These are phyloP conservation scores for Cladosporium sp. DNA, from an alignment of 2,329 filamentous ascomycete species.

Conservation along the genomic window DNA sequence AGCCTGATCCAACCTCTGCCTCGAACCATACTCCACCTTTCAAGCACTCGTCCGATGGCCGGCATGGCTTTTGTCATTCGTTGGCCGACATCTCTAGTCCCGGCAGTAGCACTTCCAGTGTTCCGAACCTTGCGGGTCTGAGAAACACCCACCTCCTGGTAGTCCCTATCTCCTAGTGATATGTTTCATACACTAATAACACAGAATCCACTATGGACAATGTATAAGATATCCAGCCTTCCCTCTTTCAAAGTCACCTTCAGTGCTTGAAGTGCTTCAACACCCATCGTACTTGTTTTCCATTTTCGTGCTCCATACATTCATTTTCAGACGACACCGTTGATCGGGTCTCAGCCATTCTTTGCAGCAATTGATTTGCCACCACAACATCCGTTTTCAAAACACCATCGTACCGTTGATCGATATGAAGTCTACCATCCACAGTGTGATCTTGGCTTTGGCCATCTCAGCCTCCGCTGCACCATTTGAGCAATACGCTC, in stretches of 20 bases:
- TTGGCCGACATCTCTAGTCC: neutral
- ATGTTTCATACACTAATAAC: slow-evolving; percentile 6
- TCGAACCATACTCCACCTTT: slow-evolving; percentile 6
- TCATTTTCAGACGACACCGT: slow-evolving; percentile 5
- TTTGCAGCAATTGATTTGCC: neutral
- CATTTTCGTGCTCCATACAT: neutral
- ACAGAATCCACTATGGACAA: neutral
- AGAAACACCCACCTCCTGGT: neutral
- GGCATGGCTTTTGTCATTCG: neutral
- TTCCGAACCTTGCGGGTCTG: slow-evolving; percentile 7
- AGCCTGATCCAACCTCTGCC: neutral
- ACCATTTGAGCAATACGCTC: slow-evolving; percentile 14
- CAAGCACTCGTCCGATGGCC: neutral
- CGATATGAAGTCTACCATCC: slow-evolving; percentile 14
- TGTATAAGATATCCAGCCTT: slow-evolving; percentile 1
- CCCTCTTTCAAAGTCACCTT: neutral
- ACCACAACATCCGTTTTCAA: neutral
- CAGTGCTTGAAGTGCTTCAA: neutral
- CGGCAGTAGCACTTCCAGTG: neutral
- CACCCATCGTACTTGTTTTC: neutral
- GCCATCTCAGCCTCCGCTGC: slow-evolving; percentile 15
- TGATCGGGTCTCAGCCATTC: slow-evolving; percentile 8
- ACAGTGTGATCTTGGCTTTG: slow-evolving; percentile 10
- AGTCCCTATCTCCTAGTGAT: neutral
- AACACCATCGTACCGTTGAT: neutral